These are phyloP conservation scores for Edaphochlamys debaryana DNA, from an alignment of 139 green algal species.

Conservation along the genomic window DNA sequence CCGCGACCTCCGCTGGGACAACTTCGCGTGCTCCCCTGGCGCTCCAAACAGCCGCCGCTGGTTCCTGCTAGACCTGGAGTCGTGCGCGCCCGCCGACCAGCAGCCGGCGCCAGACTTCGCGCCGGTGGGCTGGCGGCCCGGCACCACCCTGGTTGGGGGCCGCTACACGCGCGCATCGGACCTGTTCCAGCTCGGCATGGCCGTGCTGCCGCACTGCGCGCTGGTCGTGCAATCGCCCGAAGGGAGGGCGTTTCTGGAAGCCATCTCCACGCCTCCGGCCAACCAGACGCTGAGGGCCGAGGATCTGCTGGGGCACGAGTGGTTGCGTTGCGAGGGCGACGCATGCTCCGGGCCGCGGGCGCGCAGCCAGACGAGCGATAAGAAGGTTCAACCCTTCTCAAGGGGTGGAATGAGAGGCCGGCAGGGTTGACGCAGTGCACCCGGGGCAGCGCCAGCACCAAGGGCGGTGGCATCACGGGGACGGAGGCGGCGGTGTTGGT, in stretches of 20 bases:
- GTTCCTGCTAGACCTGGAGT: constrained; percentile 32
- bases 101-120: background rate
- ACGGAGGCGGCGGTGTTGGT: no score
- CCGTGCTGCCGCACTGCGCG: constrained; percentile 18
- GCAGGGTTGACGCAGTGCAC: background rate
- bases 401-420: background rate
- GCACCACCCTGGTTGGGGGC: constrained; percentile 23
- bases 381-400: background rate
- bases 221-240: background rate
- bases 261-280: constrained; percentile 15
- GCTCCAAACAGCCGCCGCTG: constrained; percentile 14
- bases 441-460: background rate
- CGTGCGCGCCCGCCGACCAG: constrained; percentile 24
- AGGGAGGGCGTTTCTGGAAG: constrained; percentile 13
- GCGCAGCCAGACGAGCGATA: constrained; percentile 19
- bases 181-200: constrained; percentile 16
- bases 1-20: constrained; percentile 33
- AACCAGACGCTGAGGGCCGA: background rate
- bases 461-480: background rate
- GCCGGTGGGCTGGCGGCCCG: constrained; percentile 14
- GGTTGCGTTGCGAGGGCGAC: constrained; percentile 15
- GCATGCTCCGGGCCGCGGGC: constrained; percentile 5
- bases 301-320: constrained; percentile 19
- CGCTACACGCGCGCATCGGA: constrained; percentile 17
- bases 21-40: constrained; percentile 25